Conservation (phyloP, 2,329 filamentous ascomycete genomes). For the Pseudocercospora fuligena region DNA sequence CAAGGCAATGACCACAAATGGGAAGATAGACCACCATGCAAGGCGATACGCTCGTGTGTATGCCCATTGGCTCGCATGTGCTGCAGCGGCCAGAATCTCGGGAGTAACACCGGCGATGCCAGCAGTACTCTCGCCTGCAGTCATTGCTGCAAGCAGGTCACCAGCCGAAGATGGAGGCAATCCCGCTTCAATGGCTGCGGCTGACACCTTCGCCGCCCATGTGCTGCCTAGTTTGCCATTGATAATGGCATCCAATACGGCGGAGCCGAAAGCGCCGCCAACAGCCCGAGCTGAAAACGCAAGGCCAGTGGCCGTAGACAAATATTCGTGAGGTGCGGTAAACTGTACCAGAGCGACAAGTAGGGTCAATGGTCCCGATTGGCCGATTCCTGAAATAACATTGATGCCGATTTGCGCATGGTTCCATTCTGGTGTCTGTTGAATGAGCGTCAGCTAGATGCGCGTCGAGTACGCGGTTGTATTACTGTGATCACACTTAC, state of each 20-base stretch:
- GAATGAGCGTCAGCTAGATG: neutral
- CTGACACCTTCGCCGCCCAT: constrained; percentile 48
- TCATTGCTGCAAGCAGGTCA: neutral
- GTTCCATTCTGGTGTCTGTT: constrained; percentile 27
- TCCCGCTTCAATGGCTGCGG: constrained; percentile 51
- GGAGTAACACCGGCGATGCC: constrained; percentile 46
- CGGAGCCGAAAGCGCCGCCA: constrained; percentile 59
- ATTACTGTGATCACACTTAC: neutral
- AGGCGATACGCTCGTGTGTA: constrained; percentile 55
- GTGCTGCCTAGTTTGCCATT: constrained; percentile 51
- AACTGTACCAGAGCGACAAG: constrained; percentile 59
- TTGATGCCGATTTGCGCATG: constrained; percentile 56
- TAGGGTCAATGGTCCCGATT: constrained; percentile 56
- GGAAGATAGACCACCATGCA: constrained; percentile 43
- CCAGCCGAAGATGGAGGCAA: constrained; percentile 46
- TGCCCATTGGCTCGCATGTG: constrained; percentile 49
- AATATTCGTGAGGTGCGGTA: constrained; percentile 58
- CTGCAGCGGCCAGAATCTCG: constrained; percentile 46
- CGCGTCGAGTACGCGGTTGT: neutral
- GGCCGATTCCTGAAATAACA: constrained; percentile 55
- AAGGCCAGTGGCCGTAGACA: constrained; percentile 59
- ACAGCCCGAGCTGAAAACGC: constrained; percentile 60
- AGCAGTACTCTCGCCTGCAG: constrained; percentile 24
- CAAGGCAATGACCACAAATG: constrained; percentile 57
- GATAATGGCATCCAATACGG: constrained; percentile 58